phyloP scores from a whole-genome alignment of 108 stramenopile genomes.

The Discostella pseudostelligera region DNA sequence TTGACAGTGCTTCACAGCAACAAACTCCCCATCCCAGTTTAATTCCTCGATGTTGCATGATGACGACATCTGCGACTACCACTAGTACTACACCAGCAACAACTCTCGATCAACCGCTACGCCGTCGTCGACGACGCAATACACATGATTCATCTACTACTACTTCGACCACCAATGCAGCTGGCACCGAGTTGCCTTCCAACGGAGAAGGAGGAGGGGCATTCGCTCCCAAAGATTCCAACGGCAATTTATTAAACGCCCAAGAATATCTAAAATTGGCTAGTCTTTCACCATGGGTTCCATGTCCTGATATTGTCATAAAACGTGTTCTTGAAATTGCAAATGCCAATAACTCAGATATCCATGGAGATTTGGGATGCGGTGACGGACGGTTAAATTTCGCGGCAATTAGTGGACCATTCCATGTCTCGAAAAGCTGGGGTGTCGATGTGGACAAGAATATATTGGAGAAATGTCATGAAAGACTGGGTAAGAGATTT shows the following conservation, averaged over 20 bases:
- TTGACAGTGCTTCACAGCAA: too few relatives aligned
- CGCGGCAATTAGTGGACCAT: slow-evolving; percentile 57
- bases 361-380: slow-evolving; percentile 81
- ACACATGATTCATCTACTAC: background rate
- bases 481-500: slow-evolving; percentile 31
- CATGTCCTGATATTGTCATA: slow-evolving; percentile 73
- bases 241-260: slow-evolving; percentile 25
- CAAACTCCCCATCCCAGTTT: too few relatives aligned
- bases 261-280: slow-evolving; percentile 69
- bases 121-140: background rate
- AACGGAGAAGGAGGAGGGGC: background rate
- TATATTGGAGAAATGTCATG: slow-evolving; percentile 48
- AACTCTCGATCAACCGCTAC: background rate
- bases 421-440: slow-evolving; percentile 45
- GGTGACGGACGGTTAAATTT: slow-evolving; percentile 89
- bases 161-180: background rate
- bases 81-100: background rate
- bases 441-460: slow-evolving; percentile 83
- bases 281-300: slow-evolving; percentile 79
- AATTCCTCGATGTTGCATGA: too few relatives aligned
- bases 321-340: slow-evolving; percentile 74
- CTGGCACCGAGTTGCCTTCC: background rate
- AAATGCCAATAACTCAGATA: slow-evolving; percentile 41
- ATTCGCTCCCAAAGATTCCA: slow-evolving; percentile 2
- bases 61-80: too few relatives aligned